Conservation (phyloP, 73 alveolate species). For the Paraurostyla sp. region DNA sequence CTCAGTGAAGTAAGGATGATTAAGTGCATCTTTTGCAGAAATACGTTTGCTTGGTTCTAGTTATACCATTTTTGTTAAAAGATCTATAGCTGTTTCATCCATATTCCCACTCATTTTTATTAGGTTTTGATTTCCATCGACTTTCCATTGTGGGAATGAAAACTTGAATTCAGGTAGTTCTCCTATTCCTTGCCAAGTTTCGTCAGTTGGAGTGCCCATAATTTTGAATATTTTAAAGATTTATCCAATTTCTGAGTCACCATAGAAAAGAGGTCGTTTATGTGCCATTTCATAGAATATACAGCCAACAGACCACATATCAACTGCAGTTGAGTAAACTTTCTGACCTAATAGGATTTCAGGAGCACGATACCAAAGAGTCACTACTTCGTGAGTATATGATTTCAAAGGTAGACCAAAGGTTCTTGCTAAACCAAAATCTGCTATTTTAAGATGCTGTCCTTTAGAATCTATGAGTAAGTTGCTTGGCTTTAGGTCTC, state of each 20-base stretch:
- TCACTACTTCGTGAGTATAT: slow-evolving; percentile 95
- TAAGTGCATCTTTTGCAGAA: slow-evolving; percentile 86
- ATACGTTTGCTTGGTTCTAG: slow-evolving; percentile 86
- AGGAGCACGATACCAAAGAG: slow-evolving; percentile 96
- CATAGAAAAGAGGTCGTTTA: slow-evolving; percentile 90
- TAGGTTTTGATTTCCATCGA: slow-evolving; percentile 8
- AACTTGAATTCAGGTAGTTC: slow-evolving; percentile 90
- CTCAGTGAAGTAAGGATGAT: slow-evolving; percentile 81
- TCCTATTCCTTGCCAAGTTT: slow-evolving; percentile 91
- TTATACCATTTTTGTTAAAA: slow-evolving; percentile 73
- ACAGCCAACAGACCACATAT: slow-evolving; percentile 97
- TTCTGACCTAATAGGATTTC: slow-evolving; percentile 91
- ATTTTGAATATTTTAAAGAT: slow-evolving; percentile 84
- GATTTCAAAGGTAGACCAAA: slow-evolving; percentile 85
- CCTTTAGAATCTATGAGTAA: slow-evolving; percentile 88
- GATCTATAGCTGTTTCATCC: slow-evolving; percentile 69
- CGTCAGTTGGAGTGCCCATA: slow-evolving; percentile 97
- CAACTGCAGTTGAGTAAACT: slow-evolving; percentile 90
- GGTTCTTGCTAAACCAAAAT: slow-evolving; percentile 95
- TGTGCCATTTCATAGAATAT: slow-evolving; percentile 95
- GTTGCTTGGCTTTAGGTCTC: slow-evolving; percentile 97
- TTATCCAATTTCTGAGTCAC: slow-evolving; percentile 90
- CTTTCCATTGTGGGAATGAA: slow-evolving; percentile 90
- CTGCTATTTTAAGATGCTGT: slow-evolving; percentile 88
- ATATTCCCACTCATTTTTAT: slow-evolving; percentile 33